A percentile compares a stretch with the other conserved stretches of the same genome.
Evolutionary conservation across 768 basidiomycete species (phyloP).

Genomic region (Boletus barrowsii): DNA sequence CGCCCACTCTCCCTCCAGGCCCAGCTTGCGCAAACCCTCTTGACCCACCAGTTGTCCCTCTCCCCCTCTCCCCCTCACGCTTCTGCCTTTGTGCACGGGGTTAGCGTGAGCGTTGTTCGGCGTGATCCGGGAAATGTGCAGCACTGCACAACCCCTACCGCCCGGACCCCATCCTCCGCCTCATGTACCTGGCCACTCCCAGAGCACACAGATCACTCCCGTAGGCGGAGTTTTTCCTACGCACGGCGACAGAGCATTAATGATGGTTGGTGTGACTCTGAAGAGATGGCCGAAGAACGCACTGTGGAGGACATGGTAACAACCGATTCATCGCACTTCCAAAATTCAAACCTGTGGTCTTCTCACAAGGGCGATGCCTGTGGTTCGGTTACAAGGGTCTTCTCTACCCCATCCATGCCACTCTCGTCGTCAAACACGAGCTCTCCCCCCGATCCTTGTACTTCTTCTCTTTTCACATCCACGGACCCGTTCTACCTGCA

Average conservation of each 20-base stretch:
- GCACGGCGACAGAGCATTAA: conserved; percentile 24
- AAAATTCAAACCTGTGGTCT: conserved; percentile 24
- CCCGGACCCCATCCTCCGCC: conserved; percentile 33
- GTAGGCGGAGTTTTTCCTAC: conserved; percentile 28
- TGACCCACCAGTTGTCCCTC: conserved; percentile 31
- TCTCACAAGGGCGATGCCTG: conserved; percentile 16
- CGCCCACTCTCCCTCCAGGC: conserved; percentile 28
- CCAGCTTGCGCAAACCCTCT: conserved; percentile 45
- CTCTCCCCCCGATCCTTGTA: conserved; percentile 22
- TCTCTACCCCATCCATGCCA: conserved; percentile 22
- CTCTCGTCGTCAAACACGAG: conserved; percentile 9
- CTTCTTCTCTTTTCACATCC: conserved; percentile 38
- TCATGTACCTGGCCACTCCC: conserved; percentile 30
- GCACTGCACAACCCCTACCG: conserved; percentile 41
- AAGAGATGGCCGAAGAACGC: conserved; percentile 44
- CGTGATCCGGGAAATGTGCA: conserved; percentile 36
- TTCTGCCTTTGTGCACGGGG: conserved; percentile 18
- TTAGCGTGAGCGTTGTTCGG: conserved; percentile 20
- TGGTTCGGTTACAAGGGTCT: conserved; percentile 15
- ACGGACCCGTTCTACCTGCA: conserved; percentile 52
- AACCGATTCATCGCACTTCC: conserved; percentile 29
- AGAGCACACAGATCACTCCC: conserved; percentile 22
- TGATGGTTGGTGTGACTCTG: conserved; percentile 30
- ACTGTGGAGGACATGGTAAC: conserved; percentile 46
- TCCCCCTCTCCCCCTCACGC: conserved; percentile 16